Evolutionary conservation across 176 grass and related monocot genomes (phyloP), one percentile per base, ranked within the genome.

Genomic region (Aegilops tauschii): DNA sequence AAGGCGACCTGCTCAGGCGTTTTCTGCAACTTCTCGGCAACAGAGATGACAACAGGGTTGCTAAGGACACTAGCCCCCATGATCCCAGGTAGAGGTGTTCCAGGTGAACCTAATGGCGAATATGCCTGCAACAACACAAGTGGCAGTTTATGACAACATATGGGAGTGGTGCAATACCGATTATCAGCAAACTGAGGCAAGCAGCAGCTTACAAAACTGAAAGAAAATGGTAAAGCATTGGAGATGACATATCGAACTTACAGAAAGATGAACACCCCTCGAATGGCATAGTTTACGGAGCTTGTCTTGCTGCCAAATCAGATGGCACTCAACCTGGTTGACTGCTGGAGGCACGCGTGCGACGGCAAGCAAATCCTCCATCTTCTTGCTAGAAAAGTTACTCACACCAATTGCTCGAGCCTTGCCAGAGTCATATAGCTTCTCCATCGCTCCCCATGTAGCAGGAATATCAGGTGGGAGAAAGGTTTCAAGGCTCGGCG

Each of bases 371-470:
- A 47, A 47, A 47, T 47, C 45, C 25, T 31, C 28, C 28, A 90
- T 37, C 61, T 90, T 93, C 82, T 90, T 90, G 65, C n/a, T 54
- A 9, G 88, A 73, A 45, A 93, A 93, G 73, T 93, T 93, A 30
- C 85, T 90, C 14, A 91, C 92, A 31, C 92, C 92, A 14, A 93
- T 93, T 3, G 88, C 86, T 16, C 82, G 85, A 66, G 88, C 82
- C 49, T 91, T 93, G 40, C 92, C 86, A 18, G 72, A 83, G 32
- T 83, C 34, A 0, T 88, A 88, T 28, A 90, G 5, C 77, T 88
- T 90, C 71, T 93, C 92, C 92, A 93, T 90, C 0, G 84, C 87
- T 47, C 67, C 32, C 87, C 91, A 93, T 13, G 91, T 90, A 30
- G 79, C 87, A 30, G 91, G 91, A 17, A 90, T 87, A 72, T 92